Percentiles rank a stretch among this genome's conserved stretches.
phyloP scores from a whole-genome alignment of 2,329 filamentous ascomycete species.

The Trichoderma lentiforme region DNA sequence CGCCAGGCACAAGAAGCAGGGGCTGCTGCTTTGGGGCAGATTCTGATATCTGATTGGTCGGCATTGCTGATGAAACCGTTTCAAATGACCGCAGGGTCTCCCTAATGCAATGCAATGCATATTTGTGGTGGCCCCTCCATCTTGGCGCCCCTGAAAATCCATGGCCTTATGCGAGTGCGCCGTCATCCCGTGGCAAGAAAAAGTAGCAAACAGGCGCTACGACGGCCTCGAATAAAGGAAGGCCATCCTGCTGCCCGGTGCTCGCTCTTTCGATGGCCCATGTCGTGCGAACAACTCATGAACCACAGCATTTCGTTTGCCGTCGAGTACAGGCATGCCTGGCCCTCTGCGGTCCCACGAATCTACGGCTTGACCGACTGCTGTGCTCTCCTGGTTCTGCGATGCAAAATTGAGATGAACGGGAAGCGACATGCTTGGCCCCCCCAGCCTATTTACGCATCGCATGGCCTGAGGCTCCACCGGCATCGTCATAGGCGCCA shows the following conservation, averaged over 20 bases:
- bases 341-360: background rate
- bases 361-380: constrained; percentile 13
- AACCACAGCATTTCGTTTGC: constrained; percentile 5
- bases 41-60: constrained; percentile 2
- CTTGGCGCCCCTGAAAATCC: constrained; percentile 12
- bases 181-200: background rate
- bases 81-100: constrained; percentile 17
- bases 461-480: constrained; percentile 15
- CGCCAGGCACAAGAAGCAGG: constrained; percentile 2
- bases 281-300: background rate
- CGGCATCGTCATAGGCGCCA: constrained; percentile 14
- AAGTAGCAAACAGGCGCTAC: background rate
- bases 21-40: constrained; percentile 13
- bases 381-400: constrained; percentile 4
- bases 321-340: background rate
- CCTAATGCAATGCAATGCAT: constrained; percentile 13
- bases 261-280: background rate
- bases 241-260: background rate
- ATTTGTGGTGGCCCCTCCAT: background rate
- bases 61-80: constrained; percentile 6
- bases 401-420: constrained; percentile 12
- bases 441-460: background rate
- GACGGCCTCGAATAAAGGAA: background rate
- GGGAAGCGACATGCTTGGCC: constrained; percentile 12
- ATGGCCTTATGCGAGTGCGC: background rate